Percentiles rank a stretch among this genome's conserved stretches.
phyloP scores from a whole-genome alignment of 352 stramenopile genomes.

The Globisporangium ultimum region DNA sequence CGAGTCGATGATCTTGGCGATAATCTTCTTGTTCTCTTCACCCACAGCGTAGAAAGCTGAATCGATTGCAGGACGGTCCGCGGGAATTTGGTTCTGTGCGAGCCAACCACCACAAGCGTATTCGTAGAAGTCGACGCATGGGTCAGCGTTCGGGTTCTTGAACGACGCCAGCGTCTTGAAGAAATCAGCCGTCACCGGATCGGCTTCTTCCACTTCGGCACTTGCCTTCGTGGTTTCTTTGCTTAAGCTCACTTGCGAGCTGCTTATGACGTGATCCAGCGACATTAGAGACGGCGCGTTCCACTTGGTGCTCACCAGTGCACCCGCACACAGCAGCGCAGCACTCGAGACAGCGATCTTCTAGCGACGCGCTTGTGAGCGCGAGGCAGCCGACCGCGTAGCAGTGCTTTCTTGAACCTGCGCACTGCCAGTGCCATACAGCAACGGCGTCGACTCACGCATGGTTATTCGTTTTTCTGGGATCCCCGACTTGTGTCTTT shows the following conservation, averaged over 20 bases:
- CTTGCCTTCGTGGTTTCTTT: background rate
- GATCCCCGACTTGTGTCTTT: too few relatives aligned
- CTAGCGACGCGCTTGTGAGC: background rate
- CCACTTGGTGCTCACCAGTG: slow-evolving; percentile 16
- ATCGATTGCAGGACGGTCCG: slow-evolving; percentile 40
- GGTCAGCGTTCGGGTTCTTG: slow-evolving; percentile 52
- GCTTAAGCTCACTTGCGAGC: background rate
- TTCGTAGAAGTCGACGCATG: slow-evolving; percentile 74
- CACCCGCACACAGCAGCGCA: slow-evolving; percentile 24
- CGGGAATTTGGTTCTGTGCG: slow-evolving; percentile 41
- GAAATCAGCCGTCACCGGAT: slow-evolving; percentile 28
- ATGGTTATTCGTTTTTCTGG: background rate
- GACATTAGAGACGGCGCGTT: background rate
- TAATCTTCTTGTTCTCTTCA: slow-evolving; percentile 49
- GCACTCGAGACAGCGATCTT: slow-evolving; percentile 11
- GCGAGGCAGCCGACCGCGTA: background rate
- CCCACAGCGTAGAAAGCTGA: slow-evolving; percentile 52
- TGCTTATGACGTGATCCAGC: background rate
- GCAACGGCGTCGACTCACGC: slow-evolving; percentile 17
- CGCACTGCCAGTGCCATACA: slow-evolving; percentile 10
- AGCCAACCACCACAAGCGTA: slow-evolving; percentile 79
- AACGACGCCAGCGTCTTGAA: slow-evolving; percentile 34
- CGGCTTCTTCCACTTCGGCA: background rate
- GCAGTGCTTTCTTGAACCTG: slow-evolving; percentile 8
- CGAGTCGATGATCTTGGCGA: slow-evolving; percentile 41